Evolutionary conservation across 257 asterid genomes (phyloP).

Genomic region (Linaria vulgaris): DNA sequence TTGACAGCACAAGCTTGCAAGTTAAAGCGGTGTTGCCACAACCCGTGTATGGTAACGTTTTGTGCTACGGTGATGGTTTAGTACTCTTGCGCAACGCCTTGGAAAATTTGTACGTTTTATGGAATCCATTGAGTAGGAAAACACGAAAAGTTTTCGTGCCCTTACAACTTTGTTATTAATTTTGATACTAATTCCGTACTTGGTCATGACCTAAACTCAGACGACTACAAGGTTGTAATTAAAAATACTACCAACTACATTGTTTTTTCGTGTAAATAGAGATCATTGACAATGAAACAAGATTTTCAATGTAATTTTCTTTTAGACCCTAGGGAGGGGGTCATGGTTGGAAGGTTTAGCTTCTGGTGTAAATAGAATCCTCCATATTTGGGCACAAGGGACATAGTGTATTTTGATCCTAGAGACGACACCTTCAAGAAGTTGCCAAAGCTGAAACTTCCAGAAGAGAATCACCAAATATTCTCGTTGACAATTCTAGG

Average conservation of each 20-base stretch:
- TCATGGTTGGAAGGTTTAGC: not conserved
- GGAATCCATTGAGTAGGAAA: not conserved
- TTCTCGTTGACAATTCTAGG: not conserved
- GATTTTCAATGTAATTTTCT: too few species aligned
- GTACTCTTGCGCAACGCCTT: not conserved
- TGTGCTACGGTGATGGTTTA: slow-evolving; percentile 1
- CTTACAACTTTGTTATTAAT: not conserved
- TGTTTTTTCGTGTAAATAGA: not conserved
- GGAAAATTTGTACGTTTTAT: not conserved
- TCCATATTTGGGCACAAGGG: too few species aligned
- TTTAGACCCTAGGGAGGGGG: not conserved
- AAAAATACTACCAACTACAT: not conserved
- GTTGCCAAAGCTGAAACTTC: not conserved
- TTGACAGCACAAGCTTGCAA: not conserved
- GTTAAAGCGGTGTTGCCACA: not conserved
- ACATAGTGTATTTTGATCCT: slow-evolving; percentile 12
- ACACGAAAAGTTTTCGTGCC: not conserved
- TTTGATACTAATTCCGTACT: not conserved
- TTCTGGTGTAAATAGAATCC: not conserved
- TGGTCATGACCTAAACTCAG: not conserved
- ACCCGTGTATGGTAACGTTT: not conserved
- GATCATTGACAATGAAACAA: not conserved
- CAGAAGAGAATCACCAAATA: too few species aligned
- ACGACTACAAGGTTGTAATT: not conserved
- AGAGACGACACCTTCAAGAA: not conserved